Evolutionary conservation across 164 flowering plant species (phyloP).

Genomic region (Aristolochia fimbriata): DNA sequence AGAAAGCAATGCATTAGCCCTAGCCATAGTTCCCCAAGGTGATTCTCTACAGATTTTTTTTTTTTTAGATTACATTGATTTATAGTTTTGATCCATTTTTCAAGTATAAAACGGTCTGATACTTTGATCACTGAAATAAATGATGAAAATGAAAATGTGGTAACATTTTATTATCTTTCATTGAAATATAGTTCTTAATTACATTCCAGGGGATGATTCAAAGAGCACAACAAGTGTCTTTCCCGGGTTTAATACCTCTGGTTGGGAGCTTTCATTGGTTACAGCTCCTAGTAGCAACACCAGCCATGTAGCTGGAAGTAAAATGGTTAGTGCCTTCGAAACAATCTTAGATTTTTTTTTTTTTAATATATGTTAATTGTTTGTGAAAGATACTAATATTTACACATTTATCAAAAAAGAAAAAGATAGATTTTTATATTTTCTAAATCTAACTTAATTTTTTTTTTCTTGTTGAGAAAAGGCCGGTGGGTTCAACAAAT

Average conservation of each 20-base stretch:
- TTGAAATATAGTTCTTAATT: not conserved
- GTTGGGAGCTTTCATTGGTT: slow-evolving; percentile 96
- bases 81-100: not conserved
- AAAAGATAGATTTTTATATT: too few relatives aligned
- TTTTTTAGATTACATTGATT: not conserved
- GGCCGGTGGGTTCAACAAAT: slow-evolving; percentile 89
- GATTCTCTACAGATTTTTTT: slow-evolving; percentile 2
- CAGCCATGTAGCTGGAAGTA: slow-evolving; percentile 28
- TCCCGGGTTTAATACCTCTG: slow-evolving; percentile 24
- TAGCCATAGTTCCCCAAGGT: slow-evolving; percentile 82
- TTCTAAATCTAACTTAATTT: not conserved
- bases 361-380: too few relatives aligned
- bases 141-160: too few relatives aligned
- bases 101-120: not conserved
- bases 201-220: slow-evolving; percentile 3
- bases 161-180: not conserved
- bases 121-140: not conserved
- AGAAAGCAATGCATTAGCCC: slow-evolving; percentile 89
- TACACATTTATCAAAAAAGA: too few relatives aligned
- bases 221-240: not conserved
- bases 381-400: too few relatives aligned
- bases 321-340: slow-evolving; percentile 46
- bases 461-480: slow-evolving; percentile 7
- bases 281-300: slow-evolving; percentile 52
- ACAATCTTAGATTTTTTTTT: too few relatives aligned